Percentiles rank a stretch among this genome's conserved stretches.
Conservation (phyloP, 2,329 filamentous ascomycete species). For the Penicillium sp. region DNA sequence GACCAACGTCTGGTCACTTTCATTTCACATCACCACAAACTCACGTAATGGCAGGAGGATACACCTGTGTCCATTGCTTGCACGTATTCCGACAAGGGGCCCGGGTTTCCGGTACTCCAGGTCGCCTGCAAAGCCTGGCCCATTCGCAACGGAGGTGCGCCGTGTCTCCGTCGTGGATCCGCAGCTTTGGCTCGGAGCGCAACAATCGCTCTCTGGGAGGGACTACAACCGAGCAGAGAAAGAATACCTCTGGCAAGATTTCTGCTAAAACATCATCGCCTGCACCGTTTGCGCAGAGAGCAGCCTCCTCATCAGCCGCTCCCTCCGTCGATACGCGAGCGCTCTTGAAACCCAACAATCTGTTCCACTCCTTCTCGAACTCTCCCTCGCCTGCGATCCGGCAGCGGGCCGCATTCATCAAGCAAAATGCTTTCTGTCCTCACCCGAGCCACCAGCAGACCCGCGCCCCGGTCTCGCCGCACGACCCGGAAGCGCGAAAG, state of each 20-base stretch:
- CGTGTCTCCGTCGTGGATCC: slow-evolving; percentile 22
- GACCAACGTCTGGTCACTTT: not conserved
- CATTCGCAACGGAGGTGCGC: slow-evolving; percentile 25
- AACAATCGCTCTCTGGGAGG: slow-evolving; percentile 20
- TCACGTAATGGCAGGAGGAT: slow-evolving; percentile 36
- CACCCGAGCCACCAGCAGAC: slow-evolving; percentile 81
- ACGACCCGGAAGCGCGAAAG: slow-evolving; percentile 60
- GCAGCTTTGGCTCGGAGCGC: slow-evolving; percentile 27
- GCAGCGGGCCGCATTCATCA: slow-evolving; percentile 81
- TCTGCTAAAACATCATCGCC: slow-evolving; percentile 12
- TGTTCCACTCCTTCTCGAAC: slow-evolving; percentile 87
- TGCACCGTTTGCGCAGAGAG: slow-evolving; percentile 22
- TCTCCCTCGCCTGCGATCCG: slow-evolving; percentile 88
- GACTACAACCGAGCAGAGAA: slow-evolving; percentile 17
- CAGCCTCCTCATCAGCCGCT: slow-evolving; percentile 24
- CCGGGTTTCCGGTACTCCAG: slow-evolving; percentile 18
- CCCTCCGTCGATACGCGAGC: slow-evolving; percentile 27
- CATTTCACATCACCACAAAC: slow-evolving; percentile 10
- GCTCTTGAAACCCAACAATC: slow-evolving; percentile 65
- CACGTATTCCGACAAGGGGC: slow-evolving; percentile 33
- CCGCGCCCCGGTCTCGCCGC: slow-evolving; percentile 59
- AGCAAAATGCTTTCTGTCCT: slow-evolving; percentile 86
- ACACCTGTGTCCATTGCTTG: slow-evolving; percentile 40
- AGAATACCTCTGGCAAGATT: slow-evolving; percentile 7
- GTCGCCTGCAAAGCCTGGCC: slow-evolving; percentile 23